These are phyloP conservation scores for Solanum hybrid DNA, from an alignment of 305 asterid species.

Conservation along the genomic window DNA sequence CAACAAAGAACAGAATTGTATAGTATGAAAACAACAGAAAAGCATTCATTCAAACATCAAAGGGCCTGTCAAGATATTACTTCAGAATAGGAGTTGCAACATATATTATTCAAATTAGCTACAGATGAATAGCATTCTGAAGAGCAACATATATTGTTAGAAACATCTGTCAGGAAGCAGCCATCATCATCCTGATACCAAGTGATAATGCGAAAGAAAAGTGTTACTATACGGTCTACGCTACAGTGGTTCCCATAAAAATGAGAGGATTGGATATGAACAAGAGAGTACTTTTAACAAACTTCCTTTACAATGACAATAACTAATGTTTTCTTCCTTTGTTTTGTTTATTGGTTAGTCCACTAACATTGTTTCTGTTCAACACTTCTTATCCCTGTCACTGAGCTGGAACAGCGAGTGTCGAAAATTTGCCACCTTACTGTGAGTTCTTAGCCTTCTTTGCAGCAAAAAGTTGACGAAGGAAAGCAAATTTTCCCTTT, in stretches of 20 bases:
- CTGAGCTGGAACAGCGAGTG: background rate
- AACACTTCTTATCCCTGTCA: constrained; percentile 2
- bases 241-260: background rate
- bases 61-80: background rate
- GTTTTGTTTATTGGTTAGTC: constrained; percentile 3
- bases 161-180: background rate
- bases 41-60: background rate
- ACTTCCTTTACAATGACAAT: constrained; percentile 6
- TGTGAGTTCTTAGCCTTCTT: constrained; percentile 72
- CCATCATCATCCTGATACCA: background rate
- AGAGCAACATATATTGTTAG: background rate
- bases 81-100: background rate
- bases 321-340: background rate
- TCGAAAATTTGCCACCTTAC: constrained; percentile 11
- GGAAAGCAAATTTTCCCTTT: constrained; percentile 70
- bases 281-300: background rate
- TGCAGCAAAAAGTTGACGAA: constrained; percentile 81
- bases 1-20: background rate
- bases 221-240: background rate
- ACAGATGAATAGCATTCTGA: background rate
- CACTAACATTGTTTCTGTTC: constrained; percentile 10
- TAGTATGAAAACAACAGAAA: background rate
- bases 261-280: background rate
- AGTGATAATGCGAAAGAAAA: background rate
- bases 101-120: background rate